These are phyloP conservation scores for Hyaloscypha variabilis DNA, from an alignment of 495 filamentous ascomycete species.

Conservation along the genomic window DNA sequence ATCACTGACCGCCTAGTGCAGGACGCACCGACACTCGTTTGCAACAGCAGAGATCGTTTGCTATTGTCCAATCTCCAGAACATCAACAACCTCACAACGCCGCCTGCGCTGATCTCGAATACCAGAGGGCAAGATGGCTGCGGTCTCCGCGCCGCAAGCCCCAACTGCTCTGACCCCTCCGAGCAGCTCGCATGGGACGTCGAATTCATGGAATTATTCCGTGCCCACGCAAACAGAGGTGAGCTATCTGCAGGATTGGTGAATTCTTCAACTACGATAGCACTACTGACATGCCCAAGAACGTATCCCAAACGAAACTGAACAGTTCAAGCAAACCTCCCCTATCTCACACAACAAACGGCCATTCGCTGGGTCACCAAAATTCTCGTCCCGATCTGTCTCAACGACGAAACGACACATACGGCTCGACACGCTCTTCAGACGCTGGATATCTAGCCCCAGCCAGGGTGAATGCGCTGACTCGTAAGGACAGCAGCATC, in stretches of 20 bases:
- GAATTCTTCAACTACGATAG: slow-evolving; percentile 18
- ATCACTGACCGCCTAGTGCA: slow-evolving; percentile 17
- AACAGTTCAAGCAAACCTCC: slow-evolving; percentile 25
- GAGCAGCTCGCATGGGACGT: slow-evolving; percentile 51
- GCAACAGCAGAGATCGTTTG: slow-evolving; percentile 7
- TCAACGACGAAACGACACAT: slow-evolving; percentile 15
- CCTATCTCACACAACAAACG: slow-evolving; percentile 31
- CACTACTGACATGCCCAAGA: slow-evolving; percentile 12
- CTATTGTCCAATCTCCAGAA: slow-evolving; percentile 1
- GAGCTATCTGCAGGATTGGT: slow-evolving; percentile 14
- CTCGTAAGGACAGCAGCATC: slow-evolving; percentile 46
- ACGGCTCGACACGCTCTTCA: slow-evolving; percentile 10
- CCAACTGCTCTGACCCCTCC: slow-evolving; percentile 52
- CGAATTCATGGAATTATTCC: slow-evolving; percentile 54
- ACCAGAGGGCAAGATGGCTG: slow-evolving; percentile 42
- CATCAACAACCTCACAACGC: background rate
- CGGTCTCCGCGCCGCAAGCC: slow-evolving; percentile 51
- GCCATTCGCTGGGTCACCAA: slow-evolving; percentile 21
- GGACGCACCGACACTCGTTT: slow-evolving; percentile 18
- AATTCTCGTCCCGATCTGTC: slow-evolving; percentile 28
- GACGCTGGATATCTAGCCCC: slow-evolving; percentile 28
- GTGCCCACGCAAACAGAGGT: slow-evolving; percentile 40
- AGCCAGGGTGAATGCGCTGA: slow-evolving; percentile 36
- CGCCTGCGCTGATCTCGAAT: slow-evolving; percentile 11
- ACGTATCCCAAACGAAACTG: slow-evolving; percentile 17